Evolutionary conservation across 305 asterid species (phyloP), one percentile per base, ranked within the genome.

Genomic region (Nicotiana rustica): DNA sequence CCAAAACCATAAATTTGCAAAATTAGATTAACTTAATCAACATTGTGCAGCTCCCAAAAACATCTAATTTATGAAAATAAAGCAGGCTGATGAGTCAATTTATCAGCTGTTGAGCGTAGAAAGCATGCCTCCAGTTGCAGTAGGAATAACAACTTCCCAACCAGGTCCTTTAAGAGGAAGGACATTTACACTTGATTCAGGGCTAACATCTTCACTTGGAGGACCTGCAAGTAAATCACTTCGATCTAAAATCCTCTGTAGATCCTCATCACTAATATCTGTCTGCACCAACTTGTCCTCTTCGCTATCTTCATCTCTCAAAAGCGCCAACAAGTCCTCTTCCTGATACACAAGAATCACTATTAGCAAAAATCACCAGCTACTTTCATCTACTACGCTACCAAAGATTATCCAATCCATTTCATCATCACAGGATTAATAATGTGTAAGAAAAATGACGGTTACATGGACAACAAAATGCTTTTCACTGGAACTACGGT

Each of bases 71-170:
- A 49, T 55, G 80, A 66, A 55, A 1, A 76, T 55, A 62, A 21
- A 52, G 47, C 65, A 75, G 7, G 65, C 47, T n/a, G 29, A n/a
- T 2, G 4, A 9, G 6, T 15, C 64, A 19, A 12, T 38, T 62
- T 36, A 79, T 86, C 85, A 93, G 86, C 93, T 90, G 91, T 78
- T 93, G 61, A 96, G 91, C 44, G 97, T 87, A 78, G 98, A 91
- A 38, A 96, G 98, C 93, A 95, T 78, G 78, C 99, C 97, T 44
- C 97, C 98, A 15, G 90, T 83, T 29, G 93, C 88, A 62, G 91
- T 90, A 3, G 98, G 98, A 25, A 95, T 59, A 67, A 96, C 94
- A 49, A 96, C 99, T 88, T 96, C 99, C 99, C 99, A 96, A 18
- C 99, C 99, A 15, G 99, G 97, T 19, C 99, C 99, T 85, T 92